A percentile compares a stretch with the other conserved stretches of the same genome.
phyloP scores from a whole-genome alignment of 2,329 filamentous ascomycete species.

The Trichoderma aggressivum region DNA sequence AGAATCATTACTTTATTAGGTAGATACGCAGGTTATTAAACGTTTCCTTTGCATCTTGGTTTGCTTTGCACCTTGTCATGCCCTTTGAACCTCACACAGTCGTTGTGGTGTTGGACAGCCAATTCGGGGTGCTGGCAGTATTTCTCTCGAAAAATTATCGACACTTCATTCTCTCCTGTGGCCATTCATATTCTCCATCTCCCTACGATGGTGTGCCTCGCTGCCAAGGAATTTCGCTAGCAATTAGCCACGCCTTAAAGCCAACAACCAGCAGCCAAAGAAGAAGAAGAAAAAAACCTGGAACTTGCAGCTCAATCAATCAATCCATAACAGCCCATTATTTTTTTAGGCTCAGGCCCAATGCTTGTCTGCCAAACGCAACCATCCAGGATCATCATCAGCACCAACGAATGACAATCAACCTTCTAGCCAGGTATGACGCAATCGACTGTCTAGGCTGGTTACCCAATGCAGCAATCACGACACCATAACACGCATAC shows the following conservation, averaged over 20 bases:
- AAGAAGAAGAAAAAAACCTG: neutral
- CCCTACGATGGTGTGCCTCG: neutral
- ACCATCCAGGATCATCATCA: neutral
- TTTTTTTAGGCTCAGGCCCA: neutral
- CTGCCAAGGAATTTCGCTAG: neutral
- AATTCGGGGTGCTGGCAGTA: no score
- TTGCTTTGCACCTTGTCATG: no score
- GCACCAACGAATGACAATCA: neutral
- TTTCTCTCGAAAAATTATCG: neutral
- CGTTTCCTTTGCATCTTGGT: no score
- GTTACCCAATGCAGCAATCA: neutral
- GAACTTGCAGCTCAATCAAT: neutral
- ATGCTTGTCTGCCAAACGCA: neutral
- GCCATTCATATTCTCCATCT: neutral
- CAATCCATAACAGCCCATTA: neutral
- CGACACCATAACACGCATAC: neutral
- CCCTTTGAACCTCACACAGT: no score
- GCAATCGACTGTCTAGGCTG: neutral
- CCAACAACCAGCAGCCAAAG: neutral
- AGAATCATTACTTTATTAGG: no score
- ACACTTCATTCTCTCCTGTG: neutral
- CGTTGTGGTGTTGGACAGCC: no score
- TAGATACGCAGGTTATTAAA: no score
- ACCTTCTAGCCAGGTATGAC: constrained; percentile 7
- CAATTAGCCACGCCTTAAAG: neutral